phyloP scores from a whole-genome alignment of 441 rosid species.

The Erodium texanum region DNA sequence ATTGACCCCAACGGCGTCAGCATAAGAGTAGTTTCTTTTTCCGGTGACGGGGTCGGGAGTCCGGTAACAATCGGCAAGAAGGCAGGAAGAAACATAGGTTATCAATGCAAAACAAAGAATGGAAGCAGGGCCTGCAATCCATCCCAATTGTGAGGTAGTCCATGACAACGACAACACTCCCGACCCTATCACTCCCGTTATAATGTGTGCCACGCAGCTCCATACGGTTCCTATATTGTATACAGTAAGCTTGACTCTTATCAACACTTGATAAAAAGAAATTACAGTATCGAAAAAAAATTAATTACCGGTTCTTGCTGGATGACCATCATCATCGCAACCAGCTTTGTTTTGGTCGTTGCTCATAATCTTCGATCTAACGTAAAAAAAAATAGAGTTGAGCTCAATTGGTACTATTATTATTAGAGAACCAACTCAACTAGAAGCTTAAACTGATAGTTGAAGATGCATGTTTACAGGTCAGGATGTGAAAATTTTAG shows the following conservation, averaged over 20 bases:
- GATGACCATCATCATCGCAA: not conserved
- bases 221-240: conserved; percentile 38
- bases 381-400: no score
- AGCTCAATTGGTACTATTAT: no score
- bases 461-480: no score
- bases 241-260: no score
- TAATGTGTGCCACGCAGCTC: conserved; percentile 55
- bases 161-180: conserved; percentile 70
- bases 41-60: conserved; percentile 45
- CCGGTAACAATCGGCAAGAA: conserved; percentile 54
- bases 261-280: no score
- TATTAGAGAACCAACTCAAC: no score
- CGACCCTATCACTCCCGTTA: conserved; percentile 67
- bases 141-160: conserved; percentile 58
- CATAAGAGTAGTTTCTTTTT: conserved; percentile 32
- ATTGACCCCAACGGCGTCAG: conserved; percentile 40
- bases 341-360: not conserved
- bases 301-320: not conserved
- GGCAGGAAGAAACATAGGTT: conserved; percentile 34
- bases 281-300: no score
- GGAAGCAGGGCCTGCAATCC: conserved; percentile 53
- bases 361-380: not conserved
- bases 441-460: no score
- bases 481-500: no score
- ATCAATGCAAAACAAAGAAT: conserved; percentile 36